Evolutionary conservation across 306 rosid species (phyloP).

Genomic region (Ammopiptanthus mongolicus): DNA sequence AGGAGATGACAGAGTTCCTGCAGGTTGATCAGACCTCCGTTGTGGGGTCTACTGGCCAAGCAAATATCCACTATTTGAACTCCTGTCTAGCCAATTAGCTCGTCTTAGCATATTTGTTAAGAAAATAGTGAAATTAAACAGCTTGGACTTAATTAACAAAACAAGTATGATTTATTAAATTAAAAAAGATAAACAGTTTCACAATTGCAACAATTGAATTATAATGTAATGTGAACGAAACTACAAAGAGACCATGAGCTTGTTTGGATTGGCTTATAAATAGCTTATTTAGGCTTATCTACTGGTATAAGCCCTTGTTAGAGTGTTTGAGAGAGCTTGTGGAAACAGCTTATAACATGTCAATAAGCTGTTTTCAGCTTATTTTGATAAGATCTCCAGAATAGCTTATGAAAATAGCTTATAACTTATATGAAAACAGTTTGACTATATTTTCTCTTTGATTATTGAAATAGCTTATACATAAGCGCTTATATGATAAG

Average conservation of each 20-base stretch:
- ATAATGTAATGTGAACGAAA: background rate
- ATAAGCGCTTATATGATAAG: no score
- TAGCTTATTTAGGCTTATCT: no score
- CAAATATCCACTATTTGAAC: conserved; percentile 95
- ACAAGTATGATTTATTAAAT: background rate
- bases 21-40: conserved; percentile 89
- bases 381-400: no score
- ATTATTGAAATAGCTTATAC: no score
- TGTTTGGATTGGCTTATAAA: no score
- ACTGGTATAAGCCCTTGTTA: no score
- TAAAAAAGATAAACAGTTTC: background rate
- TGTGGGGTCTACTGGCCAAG: conserved; percentile 84
- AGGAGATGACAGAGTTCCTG: conserved; percentile 78
- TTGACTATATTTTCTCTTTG: no score
- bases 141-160: background rate
- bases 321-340: no score
- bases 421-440: no score
- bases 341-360: no score
- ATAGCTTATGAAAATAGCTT: no score
- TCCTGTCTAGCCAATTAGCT: conserved; percentile 67
- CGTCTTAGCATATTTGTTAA: conserved; percentile 15
- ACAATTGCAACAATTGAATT: background rate
- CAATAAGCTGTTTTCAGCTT: no score
- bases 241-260: background rate
- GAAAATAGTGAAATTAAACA: conserved; percentile 8